Base-by-base conservation (phyloP, 768 basidiomycete species). In the Piloderma croceum region DNA sequence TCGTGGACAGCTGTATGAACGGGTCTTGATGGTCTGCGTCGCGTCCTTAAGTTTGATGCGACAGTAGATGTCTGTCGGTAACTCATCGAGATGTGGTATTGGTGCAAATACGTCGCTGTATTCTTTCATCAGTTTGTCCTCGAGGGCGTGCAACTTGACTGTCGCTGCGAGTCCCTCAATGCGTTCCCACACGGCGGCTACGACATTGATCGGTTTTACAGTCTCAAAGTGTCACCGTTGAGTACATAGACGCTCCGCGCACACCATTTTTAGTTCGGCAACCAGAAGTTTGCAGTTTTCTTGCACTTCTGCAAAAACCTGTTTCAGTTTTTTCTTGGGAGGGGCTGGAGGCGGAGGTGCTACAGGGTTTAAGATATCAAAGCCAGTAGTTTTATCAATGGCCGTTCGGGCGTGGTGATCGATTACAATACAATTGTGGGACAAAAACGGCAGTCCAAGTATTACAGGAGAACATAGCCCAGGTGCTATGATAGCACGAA, bases 371-470 rank as follows among this genome's bases (percentile, higher is more conserved):
- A 54, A 12, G 0, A 56, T 24, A 9, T 57, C 41, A 13, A 41
- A 54, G 12, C 31, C n/a, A 3, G 12, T 7, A 4, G 9, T 24
- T 17, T 43, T 42, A 4, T 6, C 23, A 11, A 51, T 37, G 34
- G 44, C 49, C 0, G 43, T 38, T 2, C 31, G 34, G 0, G 23
- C 0, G 0, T 36, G 33, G 15, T 61, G 55, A 37, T 70, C 61
- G 22, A 58, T 43, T 0, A 63, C 43, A 46, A 71, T 62, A 1
- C 53, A 22, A 43, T 71, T 71, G 2, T 46, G 42, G 7, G 31
- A 15, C 1, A 69, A 49, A 21, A 62, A 69, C 0, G 65, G 68
- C 0, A 59, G 37, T 0, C 65, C 64, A 0, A 70, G 49, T 0
- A 70, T 39, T 5, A 70, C 22, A 3, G 56, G 54, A 3, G 38